Conservation (phyloP, 371 early-diverging fungal species). For the Mortierella sp. region DNA sequence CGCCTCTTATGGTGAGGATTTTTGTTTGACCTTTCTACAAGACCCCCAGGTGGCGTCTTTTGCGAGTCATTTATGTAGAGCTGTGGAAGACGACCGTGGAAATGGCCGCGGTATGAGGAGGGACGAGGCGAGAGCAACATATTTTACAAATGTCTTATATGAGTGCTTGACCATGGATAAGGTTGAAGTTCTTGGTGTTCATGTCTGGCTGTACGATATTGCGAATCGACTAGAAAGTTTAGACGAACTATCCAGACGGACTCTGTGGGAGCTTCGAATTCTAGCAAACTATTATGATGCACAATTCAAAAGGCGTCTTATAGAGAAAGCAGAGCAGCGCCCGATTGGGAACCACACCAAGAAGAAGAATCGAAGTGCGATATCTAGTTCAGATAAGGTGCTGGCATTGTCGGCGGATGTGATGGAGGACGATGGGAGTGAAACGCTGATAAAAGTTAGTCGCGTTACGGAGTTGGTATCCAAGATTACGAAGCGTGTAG, state of each 20-base stretch:
- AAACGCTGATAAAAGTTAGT: slow-evolving; percentile 43
- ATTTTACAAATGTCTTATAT: slow-evolving; percentile 41
- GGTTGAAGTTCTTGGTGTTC: slow-evolving; percentile 36
- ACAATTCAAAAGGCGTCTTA: slow-evolving; percentile 19
- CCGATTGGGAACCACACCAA: neutral
- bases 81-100: slow-evolving; percentile 1
- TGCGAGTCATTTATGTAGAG: slow-evolving; percentile 52
- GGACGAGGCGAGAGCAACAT: slow-evolving; percentile 25
- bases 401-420: slow-evolving; percentile 11
- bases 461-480: slow-evolving; percentile 38
- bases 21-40: slow-evolving; percentile 44
- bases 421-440: slow-evolving; percentile 46
- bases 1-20: slow-evolving; percentile 43
- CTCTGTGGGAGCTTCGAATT: slow-evolving; percentile 45
- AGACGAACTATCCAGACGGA: slow-evolving; percentile 36
- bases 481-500: slow-evolving; percentile 38
- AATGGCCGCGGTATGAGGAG: neutral
- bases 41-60: slow-evolving; percentile 59
- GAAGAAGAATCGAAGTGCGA: neutral
- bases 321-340: neutral
- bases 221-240: slow-evolving; percentile 34
- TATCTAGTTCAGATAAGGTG: neutral
- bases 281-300: slow-evolving; percentile 40
- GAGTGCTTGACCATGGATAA: slow-evolving; percentile 56
- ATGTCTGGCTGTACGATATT: slow-evolving; percentile 54